Base-by-base conservation (phyloP, 129 eudicot genomes). In the Arctium minus region DNA sequence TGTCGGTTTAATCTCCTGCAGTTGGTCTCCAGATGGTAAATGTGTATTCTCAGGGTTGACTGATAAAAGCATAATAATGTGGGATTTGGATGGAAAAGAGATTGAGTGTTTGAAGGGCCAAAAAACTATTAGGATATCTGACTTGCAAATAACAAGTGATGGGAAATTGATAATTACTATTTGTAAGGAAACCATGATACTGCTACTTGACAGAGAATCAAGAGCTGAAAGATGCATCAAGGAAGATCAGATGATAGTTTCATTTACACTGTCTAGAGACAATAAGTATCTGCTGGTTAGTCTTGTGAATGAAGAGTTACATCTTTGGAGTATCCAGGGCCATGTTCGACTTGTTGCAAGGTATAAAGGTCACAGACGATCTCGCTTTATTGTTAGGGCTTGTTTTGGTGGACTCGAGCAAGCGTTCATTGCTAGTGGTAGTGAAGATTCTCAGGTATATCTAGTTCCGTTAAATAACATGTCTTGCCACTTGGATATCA, bases 331-430 rank as follows among this genome's bases (percentile, higher is more conserved):
- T 53, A 90, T 96, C 32, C 92, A 93, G 48, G 95, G 86, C 50
- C 82, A 85, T 79, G 65, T 81, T 31, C 91, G 82, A 80, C 89
- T 93, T 11, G 81, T 93, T 56, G 85, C 90, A 72, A 93, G 85
- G 82, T 93, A 89, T 82, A 93, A 92, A 88, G 99, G 99, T 82
- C 99, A 96, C 56, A 96, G 85, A 73, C 94, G 95, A 18, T 75
- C 91, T 22, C 92, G 98, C 30, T 96, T 88, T 88, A 80, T 96
- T 42, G 90, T 96, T 30, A 87, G 92, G 80, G 93, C 98, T 74
- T 96, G 98, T 83, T 96, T 96, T 84, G 99, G 99, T 85, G 99
- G 99, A 70, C 85, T 91, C 74, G 91, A 89, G 17, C 97, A 96
- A 81, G 89, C 96, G 40, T 96, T 96, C 81, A 87, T 96, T 80